These are phyloP conservation scores for Globisporangium carolinianum DNA, from an alignment of 352 stramenopile species.

Conservation along the genomic window DNA sequence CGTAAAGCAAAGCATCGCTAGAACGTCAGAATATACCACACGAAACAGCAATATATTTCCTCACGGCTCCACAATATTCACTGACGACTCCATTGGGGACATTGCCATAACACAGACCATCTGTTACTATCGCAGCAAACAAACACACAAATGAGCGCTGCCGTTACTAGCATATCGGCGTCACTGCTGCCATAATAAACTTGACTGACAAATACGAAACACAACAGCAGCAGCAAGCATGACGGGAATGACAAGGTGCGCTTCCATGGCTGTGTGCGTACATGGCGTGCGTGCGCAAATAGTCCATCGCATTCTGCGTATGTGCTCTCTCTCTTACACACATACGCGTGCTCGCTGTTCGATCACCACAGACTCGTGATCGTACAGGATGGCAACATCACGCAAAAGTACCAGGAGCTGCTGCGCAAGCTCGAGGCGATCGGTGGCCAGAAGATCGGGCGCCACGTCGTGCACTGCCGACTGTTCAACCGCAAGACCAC, in stretches of 20 bases:
- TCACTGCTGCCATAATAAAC: neutral
- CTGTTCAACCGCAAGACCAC: constrained; percentile 83
- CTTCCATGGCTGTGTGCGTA: neutral
- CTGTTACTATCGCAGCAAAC: too few species aligned
- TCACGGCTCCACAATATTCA: too few species aligned
- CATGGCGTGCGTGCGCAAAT: neutral
- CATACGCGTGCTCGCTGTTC: neutral
- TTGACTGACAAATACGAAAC: neutral
- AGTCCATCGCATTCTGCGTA: too few species aligned
- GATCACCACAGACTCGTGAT: constrained; percentile 56
- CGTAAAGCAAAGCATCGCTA: too few species aligned
- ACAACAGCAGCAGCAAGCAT: constrained; percentile 16
- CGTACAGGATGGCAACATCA: constrained; percentile 73
- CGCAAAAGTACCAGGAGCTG: constrained; percentile 83
- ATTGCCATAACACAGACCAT: too few species aligned
- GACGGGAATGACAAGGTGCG: constrained; percentile 72
- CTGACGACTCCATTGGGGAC: too few species aligned
- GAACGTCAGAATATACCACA: too few species aligned
- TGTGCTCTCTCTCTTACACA: neutral
- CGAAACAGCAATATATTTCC: too few species aligned
- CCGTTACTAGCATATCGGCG: neutral
- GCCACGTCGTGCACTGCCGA: constrained; percentile 81
- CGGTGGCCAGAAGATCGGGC: constrained; percentile 69
- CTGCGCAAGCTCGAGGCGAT: constrained; percentile 80
- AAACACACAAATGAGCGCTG: too few species aligned